Evolutionary conservation across 805 yeast species (phyloP), one percentile per base, ranked within the genome.

Genomic region (Pichia insulana): DNA sequence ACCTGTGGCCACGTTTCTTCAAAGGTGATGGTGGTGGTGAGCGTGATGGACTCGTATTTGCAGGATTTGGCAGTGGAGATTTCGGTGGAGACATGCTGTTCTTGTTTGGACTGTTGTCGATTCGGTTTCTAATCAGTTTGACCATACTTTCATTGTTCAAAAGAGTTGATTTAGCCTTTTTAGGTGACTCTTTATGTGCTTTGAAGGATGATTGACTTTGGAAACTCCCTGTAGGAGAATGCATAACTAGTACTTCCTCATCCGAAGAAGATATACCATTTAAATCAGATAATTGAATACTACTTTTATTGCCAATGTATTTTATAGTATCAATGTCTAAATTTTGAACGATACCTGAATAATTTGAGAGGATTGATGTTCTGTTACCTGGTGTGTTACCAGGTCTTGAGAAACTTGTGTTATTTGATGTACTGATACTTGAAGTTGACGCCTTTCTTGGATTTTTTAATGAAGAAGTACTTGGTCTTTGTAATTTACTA

Each of bases 321-420:
- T 46, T 54, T 27, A 60, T 57, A 13, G 61, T 62, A 43, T 62
- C 65, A 34, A 57, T 55, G 42, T 61, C 65, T 16, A 59, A 64
- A 36, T 61, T 52, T 13, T 64, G 66, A n/a, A 64, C 61, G 13
- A 64, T 51, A 12, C 68, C 68, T 0, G 67, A 62, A 46, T 64
- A 64, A 5, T 61, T 59, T 1, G 68, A 63, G 37, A 62, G 31
- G 46, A 57, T 43, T 1, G 68, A 64, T 2, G 54, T 45, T 42
- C 68, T 44, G 27, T 55, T 55, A 10, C 54, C 59, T 4, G 30
- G 25, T 4, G 15, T 7, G 28, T 16, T 27, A 3, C 35, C 16
- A 32, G 22, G 13, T 32, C n/a, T 32, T 9, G 7, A n/a, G n/a
- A 32, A 8, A 18, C 35, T 32, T 5, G 35, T 12, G 22, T 8